phyloP scores from a whole-genome alignment of 306 rosid genomes.

The Medicago arabica region DNA sequence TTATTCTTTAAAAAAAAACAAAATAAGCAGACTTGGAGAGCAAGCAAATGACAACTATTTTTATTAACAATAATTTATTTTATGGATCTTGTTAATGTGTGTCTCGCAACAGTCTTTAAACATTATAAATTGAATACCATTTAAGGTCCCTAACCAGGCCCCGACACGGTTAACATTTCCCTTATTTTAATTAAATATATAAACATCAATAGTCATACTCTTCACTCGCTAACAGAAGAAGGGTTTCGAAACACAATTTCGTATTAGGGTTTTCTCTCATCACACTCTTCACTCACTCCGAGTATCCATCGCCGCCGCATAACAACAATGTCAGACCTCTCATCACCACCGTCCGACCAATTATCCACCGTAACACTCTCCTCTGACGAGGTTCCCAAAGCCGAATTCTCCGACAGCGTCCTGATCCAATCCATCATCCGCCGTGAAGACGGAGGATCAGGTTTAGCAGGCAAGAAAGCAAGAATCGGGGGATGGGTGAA shows the following conservation, averaged over 20 bases:
- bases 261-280: neutral
- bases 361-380: conserved; percentile 53
- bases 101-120: no score
- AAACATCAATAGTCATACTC: no score
- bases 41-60: no score
- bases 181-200: no score
- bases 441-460: conserved; percentile 80
- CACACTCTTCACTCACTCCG: neutral
- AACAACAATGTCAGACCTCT: conserved; percentile 48
- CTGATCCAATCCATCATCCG: conserved; percentile 66
- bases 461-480: conserved; percentile 61
- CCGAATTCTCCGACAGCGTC: conserved; percentile 82
- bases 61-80: no score
- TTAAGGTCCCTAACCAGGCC: no score
- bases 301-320: conserved; percentile 5
- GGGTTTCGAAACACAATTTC: neutral
- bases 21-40: no score
- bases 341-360: conserved; percentile 56
- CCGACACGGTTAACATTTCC: no score
- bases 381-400: conserved; percentile 45
- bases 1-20: no score
- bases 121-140: no score
- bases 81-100: no score
- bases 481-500: conserved; percentile 95
- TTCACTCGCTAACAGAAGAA: no score